Conservation (phyloP, 345 rosid species). For the Cochlearia excelsa region DNA sequence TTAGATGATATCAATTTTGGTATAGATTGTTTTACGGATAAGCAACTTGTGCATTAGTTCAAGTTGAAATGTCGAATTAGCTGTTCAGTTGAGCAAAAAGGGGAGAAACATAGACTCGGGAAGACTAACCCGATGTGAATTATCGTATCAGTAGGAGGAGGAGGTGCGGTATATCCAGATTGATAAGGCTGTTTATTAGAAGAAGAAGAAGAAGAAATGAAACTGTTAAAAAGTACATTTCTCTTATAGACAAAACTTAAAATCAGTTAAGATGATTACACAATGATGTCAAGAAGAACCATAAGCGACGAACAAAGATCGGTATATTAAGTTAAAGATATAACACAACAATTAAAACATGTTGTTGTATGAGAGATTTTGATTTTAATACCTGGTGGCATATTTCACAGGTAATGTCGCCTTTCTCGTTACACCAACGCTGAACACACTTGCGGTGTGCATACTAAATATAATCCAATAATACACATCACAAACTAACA, state of each 20-base stretch:
- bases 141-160: constrained; percentile 60
- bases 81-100: neutral
- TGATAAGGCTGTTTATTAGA: constrained; percentile 59
- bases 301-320: too few relatives aligned
- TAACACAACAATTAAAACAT: too few relatives aligned
- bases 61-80: too few relatives aligned
- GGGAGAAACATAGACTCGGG: neutral
- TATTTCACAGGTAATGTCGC: constrained; percentile 87
- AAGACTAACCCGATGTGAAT: constrained; percentile 71
- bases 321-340: too few relatives aligned
- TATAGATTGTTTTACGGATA: too few relatives aligned
- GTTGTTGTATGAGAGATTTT: too few relatives aligned
- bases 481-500: constrained; percentile 3
- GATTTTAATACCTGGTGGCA: constrained; percentile 70
- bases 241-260: too few relatives aligned
- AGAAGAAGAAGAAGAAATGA: neutral
- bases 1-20: too few relatives aligned
- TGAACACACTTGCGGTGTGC: constrained; percentile 81
- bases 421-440: constrained; percentile 96
- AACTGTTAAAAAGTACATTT: too few relatives aligned
- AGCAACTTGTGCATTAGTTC: too few relatives aligned
- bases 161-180: constrained; percentile 82
- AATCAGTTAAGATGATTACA: too few relatives aligned
- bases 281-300: too few relatives aligned
- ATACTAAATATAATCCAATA: constrained; percentile 8